A percentile compares a stretch with the other conserved stretches of the same genome.
These are phyloP conservation scores for Xylaria sp. DNA, from an alignment of 2,329 filamentous ascomycete genomes.

Conservation along the genomic window DNA sequence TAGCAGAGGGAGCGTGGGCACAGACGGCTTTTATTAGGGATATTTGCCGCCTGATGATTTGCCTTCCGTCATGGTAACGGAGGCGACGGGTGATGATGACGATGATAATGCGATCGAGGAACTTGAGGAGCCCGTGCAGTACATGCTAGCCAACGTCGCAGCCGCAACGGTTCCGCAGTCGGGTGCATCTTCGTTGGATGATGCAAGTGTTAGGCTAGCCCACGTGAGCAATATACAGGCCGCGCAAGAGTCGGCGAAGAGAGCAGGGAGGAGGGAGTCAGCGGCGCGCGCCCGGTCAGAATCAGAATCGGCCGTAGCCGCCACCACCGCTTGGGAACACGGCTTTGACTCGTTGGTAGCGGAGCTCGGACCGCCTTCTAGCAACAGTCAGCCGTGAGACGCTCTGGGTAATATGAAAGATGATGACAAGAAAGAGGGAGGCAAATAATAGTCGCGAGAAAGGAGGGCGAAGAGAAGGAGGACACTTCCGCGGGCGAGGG, in stretches of 20 bases:
- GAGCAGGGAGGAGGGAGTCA: constrained; percentile 30
- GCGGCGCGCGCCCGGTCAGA: constrained; percentile 24
- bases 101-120: constrained; percentile 6
- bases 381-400: constrained; percentile 13
- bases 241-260: constrained; percentile 33
- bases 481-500: no score
- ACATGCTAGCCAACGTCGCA: not conserved
- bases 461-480: no score
- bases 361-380: constrained; percentile 27
- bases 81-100: constrained; percentile 15
- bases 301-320: constrained; percentile 27
- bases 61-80: constrained; percentile 19
- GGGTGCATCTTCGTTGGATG: not conserved
- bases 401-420: not conserved
- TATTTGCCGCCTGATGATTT: constrained; percentile 24
- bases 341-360: not conserved
- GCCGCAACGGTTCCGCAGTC: not conserved
- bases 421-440: not conserved
- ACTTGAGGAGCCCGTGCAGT: not conserved
- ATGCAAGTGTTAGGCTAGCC: constrained; percentile 3
- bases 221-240: constrained; percentile 28
- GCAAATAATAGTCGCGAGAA: not conserved
- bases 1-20: constrained; percentile 32
- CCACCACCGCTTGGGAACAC: not conserved
- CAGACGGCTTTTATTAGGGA: constrained; percentile 42